phyloP scores from a whole-genome alignment of 140 eudicot genomes.

The Bidens hawaiensis region DNA sequence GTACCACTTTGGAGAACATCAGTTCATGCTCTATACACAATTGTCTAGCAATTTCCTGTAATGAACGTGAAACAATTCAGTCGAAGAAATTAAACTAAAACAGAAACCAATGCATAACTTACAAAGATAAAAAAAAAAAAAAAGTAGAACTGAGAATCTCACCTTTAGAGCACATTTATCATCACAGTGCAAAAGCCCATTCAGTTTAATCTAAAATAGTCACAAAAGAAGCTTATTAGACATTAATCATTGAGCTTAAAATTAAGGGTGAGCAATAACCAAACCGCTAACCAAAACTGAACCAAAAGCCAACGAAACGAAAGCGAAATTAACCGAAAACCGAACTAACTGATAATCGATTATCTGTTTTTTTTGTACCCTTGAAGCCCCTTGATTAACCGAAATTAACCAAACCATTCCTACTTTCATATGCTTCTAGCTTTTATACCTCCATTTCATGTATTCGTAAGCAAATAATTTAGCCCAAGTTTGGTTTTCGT shows the following conservation, averaged over 20 bases:
- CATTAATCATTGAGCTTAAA: not conserved
- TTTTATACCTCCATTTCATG: too few relatives aligned
- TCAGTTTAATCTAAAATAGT: slow-evolving; percentile 67
- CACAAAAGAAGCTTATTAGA: slow-evolving; percentile 11
- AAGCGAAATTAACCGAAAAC: too few relatives aligned
- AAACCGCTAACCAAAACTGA: too few relatives aligned
- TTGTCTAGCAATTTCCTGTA: slow-evolving; percentile 94
- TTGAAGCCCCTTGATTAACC: too few relatives aligned
- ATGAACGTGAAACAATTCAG: not conserved
- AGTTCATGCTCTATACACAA: slow-evolving; percentile 77
- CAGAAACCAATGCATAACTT: not conserved
- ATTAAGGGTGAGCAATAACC: too few relatives aligned
- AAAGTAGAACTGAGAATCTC: not conserved
- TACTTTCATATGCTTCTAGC: too few relatives aligned
- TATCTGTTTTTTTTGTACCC: too few relatives aligned
- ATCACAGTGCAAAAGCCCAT: slow-evolving; percentile 90
- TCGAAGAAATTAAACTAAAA: not conserved
- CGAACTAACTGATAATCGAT: too few relatives aligned
- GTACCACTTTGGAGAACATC: slow-evolving; percentile 85
- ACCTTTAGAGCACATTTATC: slow-evolving; percentile 93
- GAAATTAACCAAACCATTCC: too few relatives aligned
- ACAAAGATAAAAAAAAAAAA: not conserved
- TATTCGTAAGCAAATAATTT: too few relatives aligned
- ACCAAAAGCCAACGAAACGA: too few relatives aligned
- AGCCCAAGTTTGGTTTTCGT: too few relatives aligned